Percentiles rank a stretch among this genome's conserved stretches.
phyloP scores from a whole-genome alignment of 1,139 yeast genomes.

The Meyerozyma smithsonii region DNA sequence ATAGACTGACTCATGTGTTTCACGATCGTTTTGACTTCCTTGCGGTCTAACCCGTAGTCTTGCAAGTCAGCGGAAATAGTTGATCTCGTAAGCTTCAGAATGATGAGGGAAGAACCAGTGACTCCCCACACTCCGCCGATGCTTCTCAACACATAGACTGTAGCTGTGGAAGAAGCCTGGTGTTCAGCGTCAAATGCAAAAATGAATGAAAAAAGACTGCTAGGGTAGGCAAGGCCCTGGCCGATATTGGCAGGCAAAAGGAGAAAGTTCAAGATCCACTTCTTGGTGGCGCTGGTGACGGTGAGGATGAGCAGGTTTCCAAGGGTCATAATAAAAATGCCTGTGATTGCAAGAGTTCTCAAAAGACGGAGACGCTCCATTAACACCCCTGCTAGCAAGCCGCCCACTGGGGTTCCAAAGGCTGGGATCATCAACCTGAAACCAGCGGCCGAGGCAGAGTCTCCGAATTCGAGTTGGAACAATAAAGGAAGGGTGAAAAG shows the following conservation, averaged over 20 bases:
- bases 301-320: constrained; percentile 29
- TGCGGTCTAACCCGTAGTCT: background rate
- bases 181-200: constrained; percentile 25
- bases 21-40: background rate
- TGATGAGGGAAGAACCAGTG: constrained; percentile 28
- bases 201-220: constrained; percentile 32
- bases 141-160: constrained; percentile 32
- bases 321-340: constrained; percentile 25
- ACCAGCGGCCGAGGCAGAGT: constrained; percentile 24
- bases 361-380: constrained; percentile 24
- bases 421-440: constrained; percentile 34
- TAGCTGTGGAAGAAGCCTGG: constrained; percentile 36
- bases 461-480: constrained; percentile 30
- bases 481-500: constrained; percentile 35
- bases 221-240: constrained; percentile 37
- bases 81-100: constrained; percentile 7
- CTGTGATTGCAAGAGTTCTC: constrained; percentile 20
- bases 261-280: constrained; percentile 20
- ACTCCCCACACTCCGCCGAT: constrained; percentile 41
- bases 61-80: background rate
- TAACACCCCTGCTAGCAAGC: constrained; percentile 30
- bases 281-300: constrained; percentile 18
- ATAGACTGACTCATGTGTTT: background rate
- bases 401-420: constrained; percentile 34
- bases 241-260: constrained; percentile 36